These are phyloP conservation scores for Lyophyllum atratum DNA, from an alignment of 768 basidiomycete genomes.

Conservation along the genomic window DNA sequence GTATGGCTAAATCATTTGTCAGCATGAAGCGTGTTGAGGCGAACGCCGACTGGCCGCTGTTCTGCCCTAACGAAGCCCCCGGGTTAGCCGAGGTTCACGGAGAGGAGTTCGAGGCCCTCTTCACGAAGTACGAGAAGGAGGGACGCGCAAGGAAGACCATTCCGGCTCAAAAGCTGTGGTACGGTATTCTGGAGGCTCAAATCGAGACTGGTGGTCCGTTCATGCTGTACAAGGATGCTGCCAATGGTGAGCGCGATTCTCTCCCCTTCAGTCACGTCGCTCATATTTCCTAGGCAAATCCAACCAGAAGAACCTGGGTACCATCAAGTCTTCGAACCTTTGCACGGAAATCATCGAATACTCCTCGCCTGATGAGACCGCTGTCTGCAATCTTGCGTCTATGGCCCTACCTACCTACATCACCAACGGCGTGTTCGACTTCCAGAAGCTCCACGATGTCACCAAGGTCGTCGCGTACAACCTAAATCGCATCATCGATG, in stretches of 20 bases:
- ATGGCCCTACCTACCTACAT: constrained; percentile 94
- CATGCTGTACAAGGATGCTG: constrained; percentile 98
- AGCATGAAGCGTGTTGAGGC: constrained; percentile 97
- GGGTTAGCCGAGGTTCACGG: constrained; percentile 87
- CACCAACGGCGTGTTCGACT: constrained; percentile 82
- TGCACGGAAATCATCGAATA: constrained; percentile 99
- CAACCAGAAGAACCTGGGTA: constrained; percentile 97
- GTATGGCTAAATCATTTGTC: neutral
- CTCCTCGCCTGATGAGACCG: constrained; percentile 94
- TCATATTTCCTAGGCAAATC: constrained; percentile 69
- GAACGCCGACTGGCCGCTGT: constrained; percentile 90
- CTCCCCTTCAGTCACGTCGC: neutral
- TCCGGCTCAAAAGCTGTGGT: constrained; percentile 98
- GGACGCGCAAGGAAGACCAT: constrained; percentile 83
- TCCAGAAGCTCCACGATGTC: constrained; percentile 93
- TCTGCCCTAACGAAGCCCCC: constrained; percentile 97
- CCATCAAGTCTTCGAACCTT: constrained; percentile 98
- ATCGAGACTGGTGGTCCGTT: constrained; percentile 99
- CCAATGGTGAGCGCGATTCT: constrained; percentile 64
- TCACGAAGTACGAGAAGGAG: constrained; percentile 86
- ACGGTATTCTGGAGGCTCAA: constrained; percentile 93
- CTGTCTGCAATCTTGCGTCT: constrained; percentile 98
- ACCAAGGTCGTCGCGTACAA: constrained; percentile 91
- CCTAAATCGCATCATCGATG: constrained; percentile 91
- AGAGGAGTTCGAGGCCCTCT: constrained; percentile 86